These are phyloP conservation scores for Mycena maculata DNA, from an alignment of 768 basidiomycete genomes.

Conservation along the genomic window DNA sequence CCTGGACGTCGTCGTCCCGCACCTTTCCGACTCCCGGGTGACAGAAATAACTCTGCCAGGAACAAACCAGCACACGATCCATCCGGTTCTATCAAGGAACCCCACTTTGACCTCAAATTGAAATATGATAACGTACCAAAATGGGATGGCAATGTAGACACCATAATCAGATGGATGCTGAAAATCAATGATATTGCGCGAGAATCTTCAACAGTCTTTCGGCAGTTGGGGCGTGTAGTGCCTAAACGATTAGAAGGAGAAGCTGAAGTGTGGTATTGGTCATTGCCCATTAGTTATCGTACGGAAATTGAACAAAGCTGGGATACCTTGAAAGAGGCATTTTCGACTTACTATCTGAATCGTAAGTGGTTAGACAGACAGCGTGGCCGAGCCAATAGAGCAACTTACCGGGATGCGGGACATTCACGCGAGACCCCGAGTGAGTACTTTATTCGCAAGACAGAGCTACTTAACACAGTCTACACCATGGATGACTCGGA, in stretches of 20 bases:
- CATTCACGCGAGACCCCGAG: background rate
- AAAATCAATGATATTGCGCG: constrained; percentile 40
- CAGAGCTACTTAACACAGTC: background rate
- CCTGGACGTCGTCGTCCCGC: background rate
- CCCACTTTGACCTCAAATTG: constrained; percentile 47
- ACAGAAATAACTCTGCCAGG: background rate
- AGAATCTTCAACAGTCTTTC: constrained; percentile 33
- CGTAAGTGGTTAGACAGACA: constrained; percentile 43
- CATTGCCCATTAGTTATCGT: constrained; percentile 19
- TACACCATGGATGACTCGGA: background rate
- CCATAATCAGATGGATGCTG: constrained; percentile 42
- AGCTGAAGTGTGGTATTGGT: constrained; percentile 47
- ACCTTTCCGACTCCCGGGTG: background rate
- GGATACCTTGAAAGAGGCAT: constrained; percentile 42
- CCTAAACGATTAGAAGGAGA: constrained; percentile 41
- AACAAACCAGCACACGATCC: background rate
- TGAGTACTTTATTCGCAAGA: constrained; percentile 1
- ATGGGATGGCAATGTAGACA: constrained; percentile 47
- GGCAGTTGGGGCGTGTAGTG: constrained; percentile 44
- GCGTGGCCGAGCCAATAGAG: constrained; percentile 38
- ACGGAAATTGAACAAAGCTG: constrained; percentile 39
- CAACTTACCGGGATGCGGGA: background rate
- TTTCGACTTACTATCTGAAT: constrained; percentile 48
- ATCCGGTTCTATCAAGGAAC: constrained; percentile 1
- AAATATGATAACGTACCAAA: constrained; percentile 42